Conservation (phyloP, 495 filamentous ascomycete genomes). For the Penicillium coffeae region DNA sequence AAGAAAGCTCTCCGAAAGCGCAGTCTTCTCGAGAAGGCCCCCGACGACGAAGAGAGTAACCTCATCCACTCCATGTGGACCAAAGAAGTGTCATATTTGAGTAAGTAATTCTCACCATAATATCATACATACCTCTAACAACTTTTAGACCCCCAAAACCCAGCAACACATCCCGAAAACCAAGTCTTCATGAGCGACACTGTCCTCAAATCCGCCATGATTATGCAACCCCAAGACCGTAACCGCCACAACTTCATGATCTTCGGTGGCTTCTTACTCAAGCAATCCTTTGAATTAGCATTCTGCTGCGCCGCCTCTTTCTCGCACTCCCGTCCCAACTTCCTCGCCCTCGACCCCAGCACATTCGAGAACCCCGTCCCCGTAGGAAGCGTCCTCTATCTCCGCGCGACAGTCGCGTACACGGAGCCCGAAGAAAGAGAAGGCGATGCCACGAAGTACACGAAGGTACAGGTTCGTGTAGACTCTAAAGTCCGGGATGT, state of each 20-base stretch:
- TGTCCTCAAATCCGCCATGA: constrained; percentile 62
- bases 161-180: constrained; percentile 56
- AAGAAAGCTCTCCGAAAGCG: constrained; percentile 64
- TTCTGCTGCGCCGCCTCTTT: constrained; percentile 83
- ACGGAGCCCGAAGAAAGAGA: constrained; percentile 59
- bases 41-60: constrained; percentile 71
- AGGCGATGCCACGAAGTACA: constrained; percentile 42
- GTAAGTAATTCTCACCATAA: constrained; percentile 24
- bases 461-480: constrained; percentile 71
- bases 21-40: constrained; percentile 66
- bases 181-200: constrained; percentile 66
- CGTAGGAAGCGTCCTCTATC: constrained; percentile 76
- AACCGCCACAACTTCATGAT: constrained; percentile 90
- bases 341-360: constrained; percentile 72
- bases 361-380: constrained; percentile 84
- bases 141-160: constrained; percentile 52
- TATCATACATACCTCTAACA: constrained; percentile 2
- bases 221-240: constrained; percentile 86
- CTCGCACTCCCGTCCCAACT: constrained; percentile 69
- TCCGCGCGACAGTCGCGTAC: constrained; percentile 73
- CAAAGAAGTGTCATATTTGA: constrained; percentile 62
- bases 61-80: constrained; percentile 81
- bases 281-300: constrained; percentile 80
- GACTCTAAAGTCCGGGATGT: constrained; percentile 74
- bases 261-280: constrained; percentile 80